Conservation (phyloP, 768 basidiomycete species). For the Hypholoma sublateritium region DNA sequence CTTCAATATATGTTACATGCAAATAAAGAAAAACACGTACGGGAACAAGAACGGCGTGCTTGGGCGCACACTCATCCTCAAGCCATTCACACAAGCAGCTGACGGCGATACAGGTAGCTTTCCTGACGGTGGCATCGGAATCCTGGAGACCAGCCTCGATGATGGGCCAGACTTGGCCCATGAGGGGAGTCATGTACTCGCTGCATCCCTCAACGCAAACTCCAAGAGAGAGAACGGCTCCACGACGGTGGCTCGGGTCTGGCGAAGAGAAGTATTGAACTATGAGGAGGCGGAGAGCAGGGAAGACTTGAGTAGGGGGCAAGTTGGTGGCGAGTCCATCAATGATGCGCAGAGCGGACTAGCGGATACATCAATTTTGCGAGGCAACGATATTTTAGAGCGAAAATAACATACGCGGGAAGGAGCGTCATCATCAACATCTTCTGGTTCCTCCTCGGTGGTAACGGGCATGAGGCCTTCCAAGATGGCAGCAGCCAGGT, state of each 20-base stretch:
- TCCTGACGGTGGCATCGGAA: constrained; percentile 80
- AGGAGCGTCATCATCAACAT: constrained; percentile 90
- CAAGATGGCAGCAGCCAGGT: constrained; percentile 82
- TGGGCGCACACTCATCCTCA: constrained; percentile 85
- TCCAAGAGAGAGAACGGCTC: constrained; percentile 93
- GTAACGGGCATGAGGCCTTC: constrained; percentile 93
- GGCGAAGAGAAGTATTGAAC: constrained; percentile 81
- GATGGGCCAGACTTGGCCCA: constrained; percentile 90
- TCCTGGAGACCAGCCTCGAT: constrained; percentile 89
- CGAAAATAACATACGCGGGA: constrained; percentile 61
- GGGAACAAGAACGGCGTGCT: constrained; percentile 84
- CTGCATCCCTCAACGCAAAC: constrained; percentile 97
- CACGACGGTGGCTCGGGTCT: constrained; percentile 79
- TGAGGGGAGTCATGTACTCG: constrained; percentile 94
- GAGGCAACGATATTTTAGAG: constrained; percentile 1
- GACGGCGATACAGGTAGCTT: constrained; percentile 94
- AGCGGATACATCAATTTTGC: neutral
- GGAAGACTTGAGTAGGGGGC: constrained; percentile 96
- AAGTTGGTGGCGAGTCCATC: constrained; percentile 90
- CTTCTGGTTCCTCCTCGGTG: constrained; percentile 91
- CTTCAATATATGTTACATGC: constrained; percentile 4
- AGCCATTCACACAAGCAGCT: constrained; percentile 98
- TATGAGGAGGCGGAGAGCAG: constrained; percentile 80
- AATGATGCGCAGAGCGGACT: constrained; percentile 94
- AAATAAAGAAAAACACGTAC: constrained; percentile 41